A percentile compares a stretch with the other conserved stretches of the same genome.
These are phyloP conservation scores for Monosporozyma servazzii DNA, from an alignment of 805 yeast genomes.

Conservation along the genomic window DNA sequence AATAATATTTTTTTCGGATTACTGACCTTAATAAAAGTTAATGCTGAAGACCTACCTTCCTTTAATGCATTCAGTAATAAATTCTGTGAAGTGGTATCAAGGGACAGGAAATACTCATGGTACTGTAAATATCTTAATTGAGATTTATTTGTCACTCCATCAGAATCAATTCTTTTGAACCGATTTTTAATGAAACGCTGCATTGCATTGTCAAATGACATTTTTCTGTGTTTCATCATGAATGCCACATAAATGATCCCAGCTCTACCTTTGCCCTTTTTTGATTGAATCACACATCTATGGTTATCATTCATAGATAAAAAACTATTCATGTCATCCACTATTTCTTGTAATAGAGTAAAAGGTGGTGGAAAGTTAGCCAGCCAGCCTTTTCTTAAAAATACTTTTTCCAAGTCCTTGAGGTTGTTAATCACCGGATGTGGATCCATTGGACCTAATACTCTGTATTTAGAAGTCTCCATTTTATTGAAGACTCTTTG, in stretches of 20 bases:
- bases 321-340: slow-evolving; percentile 38
- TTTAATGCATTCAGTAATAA: slow-evolving; percentile 8
- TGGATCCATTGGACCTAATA: not conserved
- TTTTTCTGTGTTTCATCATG: slow-evolving; percentile 42
- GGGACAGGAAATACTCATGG: slow-evolving; percentile 30
- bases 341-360: slow-evolving; percentile 35
- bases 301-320: slow-evolving; percentile 24
- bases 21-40: slow-evolving; percentile 12
- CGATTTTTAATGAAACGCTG: slow-evolving; percentile 46
- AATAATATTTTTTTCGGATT: slow-evolving; percentile 11
- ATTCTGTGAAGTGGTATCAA: slow-evolving; percentile 8
- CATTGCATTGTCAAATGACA: slow-evolving; percentile 40
- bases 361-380: slow-evolving; percentile 78
- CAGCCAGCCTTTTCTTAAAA: slow-evolving; percentile 41
- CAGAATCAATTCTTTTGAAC: slow-evolving; percentile 45
- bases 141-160: slow-evolving; percentile 63
- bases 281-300: slow-evolving; percentile 68
- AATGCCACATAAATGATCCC: slow-evolving; percentile 70
- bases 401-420: not conserved
- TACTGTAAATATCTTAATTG: slow-evolving; percentile 63
- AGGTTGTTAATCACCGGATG: not conserved
- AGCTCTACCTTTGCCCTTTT: slow-evolving; percentile 87
- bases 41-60: slow-evolving; percentile 7
- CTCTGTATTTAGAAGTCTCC: not conserved
- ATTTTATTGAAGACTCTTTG: not conserved